A percentile compares a stretch with the other conserved stretches of the same genome.
These are phyloP conservation scores for Erodium maritimum DNA, from an alignment of 345 rosid species.

Conservation along the genomic window DNA sequence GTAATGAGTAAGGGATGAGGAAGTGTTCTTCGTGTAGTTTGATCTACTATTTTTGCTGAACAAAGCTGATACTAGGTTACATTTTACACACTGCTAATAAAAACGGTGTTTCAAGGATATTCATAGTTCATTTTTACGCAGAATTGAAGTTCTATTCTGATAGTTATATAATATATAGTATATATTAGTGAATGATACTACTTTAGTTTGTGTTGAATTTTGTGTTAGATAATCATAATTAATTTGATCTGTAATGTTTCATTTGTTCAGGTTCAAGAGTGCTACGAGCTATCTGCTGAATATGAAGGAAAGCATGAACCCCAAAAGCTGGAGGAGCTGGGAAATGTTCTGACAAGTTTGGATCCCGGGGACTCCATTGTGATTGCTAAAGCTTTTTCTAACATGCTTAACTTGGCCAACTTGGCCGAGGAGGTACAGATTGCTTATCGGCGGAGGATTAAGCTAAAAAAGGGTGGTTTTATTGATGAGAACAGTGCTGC, in stretches of 20 bases:
- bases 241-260: neutral
- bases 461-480: slow-evolving; percentile 81
- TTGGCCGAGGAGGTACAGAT: slow-evolving; percentile 98
- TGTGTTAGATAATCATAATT: neutral
- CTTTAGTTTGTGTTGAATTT: neutral
- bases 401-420: slow-evolving; percentile 97
- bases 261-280: slow-evolving; percentile 70
- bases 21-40: neutral
- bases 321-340: slow-evolving; percentile 77
- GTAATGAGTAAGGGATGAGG: neutral
- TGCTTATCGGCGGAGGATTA: slow-evolving; percentile 71
- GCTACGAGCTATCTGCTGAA: slow-evolving; percentile 90
- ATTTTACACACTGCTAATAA: no score
- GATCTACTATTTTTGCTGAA: no score
- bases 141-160: no score
- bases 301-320: slow-evolving; percentile 76
- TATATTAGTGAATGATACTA: neutral
- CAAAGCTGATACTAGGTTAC: neutral
- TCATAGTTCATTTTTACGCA: neutral
- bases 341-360: slow-evolving; percentile 69
- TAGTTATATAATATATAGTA: neutral
- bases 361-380: slow-evolving; percentile 97
- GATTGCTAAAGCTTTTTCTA: slow-evolving; percentile 73
- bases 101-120: neutral
- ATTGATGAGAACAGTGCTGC: slow-evolving; percentile 71